Percentiles rank a stretch among this genome's conserved stretches.
Conservation (phyloP, 2,329 filamentous ascomycete species). For the Ophiostoma himal-ulmi region DNA sequence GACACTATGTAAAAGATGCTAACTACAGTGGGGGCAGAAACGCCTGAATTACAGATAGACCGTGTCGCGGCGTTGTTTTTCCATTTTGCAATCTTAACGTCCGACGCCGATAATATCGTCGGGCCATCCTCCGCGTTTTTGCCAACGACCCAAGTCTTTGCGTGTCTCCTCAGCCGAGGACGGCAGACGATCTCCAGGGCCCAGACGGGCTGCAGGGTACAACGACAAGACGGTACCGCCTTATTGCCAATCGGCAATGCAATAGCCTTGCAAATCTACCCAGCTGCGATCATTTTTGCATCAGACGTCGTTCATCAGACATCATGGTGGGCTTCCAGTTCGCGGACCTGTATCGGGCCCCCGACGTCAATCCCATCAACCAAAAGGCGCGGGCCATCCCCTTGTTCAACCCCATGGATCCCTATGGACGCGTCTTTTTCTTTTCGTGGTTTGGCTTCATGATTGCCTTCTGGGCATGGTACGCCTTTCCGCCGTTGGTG, state of each 20-base stretch:
- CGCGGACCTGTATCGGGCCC: conserved; percentile 46
- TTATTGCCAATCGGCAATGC: background rate
- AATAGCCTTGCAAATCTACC: background rate
- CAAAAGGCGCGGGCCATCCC: conserved; percentile 76
- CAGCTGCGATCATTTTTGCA: background rate
- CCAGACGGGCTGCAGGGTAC: background rate
- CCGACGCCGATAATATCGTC: background rate
- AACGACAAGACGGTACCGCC: background rate
- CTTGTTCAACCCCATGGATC: conserved; percentile 67
- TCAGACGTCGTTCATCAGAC: background rate
- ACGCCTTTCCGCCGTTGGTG: conserved; percentile 82
- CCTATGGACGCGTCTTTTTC: conserved; percentile 83
- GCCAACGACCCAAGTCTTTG: conserved; percentile 1
- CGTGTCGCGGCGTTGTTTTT: conserved; percentile 1
- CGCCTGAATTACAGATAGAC: background rate
- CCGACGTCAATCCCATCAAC: conserved; percentile 77
- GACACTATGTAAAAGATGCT: background rate
- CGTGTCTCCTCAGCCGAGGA: background rate
- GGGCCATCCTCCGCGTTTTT: conserved; percentile 6
- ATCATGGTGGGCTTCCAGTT: conserved; percentile 35
- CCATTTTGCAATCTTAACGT: background rate
- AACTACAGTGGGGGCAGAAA: background rate
- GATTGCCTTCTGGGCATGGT: conserved; percentile 87
- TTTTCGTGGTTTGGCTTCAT: conserved; percentile 85
- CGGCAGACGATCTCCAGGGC: background rate